Base-by-base conservation (phyloP, 805 yeast genomes). In the Teunomyces atbi region DNA sequence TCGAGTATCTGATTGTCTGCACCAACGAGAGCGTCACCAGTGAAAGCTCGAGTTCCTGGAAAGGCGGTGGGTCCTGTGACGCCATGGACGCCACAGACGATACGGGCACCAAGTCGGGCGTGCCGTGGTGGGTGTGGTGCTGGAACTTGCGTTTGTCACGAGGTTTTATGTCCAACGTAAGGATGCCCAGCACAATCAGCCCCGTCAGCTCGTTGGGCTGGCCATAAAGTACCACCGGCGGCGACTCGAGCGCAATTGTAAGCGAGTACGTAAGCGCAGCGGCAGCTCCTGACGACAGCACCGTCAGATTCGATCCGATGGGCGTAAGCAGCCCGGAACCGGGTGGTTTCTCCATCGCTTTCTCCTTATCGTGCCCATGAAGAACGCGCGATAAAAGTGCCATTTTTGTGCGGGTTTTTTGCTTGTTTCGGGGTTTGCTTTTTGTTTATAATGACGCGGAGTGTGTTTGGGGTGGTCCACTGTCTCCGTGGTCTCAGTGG, bases 211-310 rank as follows among this genome's bases (percentile, higher is more conserved):
- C 94, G 6, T 67, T 64, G 2, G 91, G 86, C 0, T 77, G 66
- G 0, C 99, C 99, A 59, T 87, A 92, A 45, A 94, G 68, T 39
- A 89, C 80, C 32, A 91, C 76, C 0, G 99, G 99, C 1, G 98
- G 98, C 1, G 95, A 84, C 61, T 94, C 99, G 18, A 94, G 71
- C 32, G 75, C 74, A 28, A 91, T 75, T 0, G 82, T 61, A 10
- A 88, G 64, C 28, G 39, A 12, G 10, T 36, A 36, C 7, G 39
- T 36, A 10, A 36, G 19, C 8, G 12, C 28, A 3, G 26, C 3
- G 3, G 28, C 28, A 12, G 5, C 3, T 3, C 16, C 28, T 8
- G 45, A 28, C 15, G 28, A 36, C 28, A 36, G 28, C 1, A 21
- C 18, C 16, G 39, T 36, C 39, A 36, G 39, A 21, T 36, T 36